Evolutionary conservation across 192 early-diverging fungal genomes (phyloP), one percentile per base, ranked within the genome.

Genomic region (Dissophora ornata): DNA sequence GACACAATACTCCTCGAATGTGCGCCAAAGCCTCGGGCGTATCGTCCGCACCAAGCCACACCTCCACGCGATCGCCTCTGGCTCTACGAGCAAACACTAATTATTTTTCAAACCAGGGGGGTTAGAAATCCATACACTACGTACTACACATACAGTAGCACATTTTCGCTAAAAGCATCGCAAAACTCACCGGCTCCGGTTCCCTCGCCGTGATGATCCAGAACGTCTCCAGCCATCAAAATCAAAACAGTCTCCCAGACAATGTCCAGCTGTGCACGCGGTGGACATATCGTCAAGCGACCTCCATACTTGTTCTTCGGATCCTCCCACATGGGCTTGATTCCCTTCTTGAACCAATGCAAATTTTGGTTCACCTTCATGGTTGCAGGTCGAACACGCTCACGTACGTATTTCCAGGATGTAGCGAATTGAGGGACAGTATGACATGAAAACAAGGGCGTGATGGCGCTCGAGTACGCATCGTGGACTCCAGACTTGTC

Each of bases 311-410:
- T 70, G 83, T 94, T 94, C n/a, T 61, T 69, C 4, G 87, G 86
- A 60, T 94, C 93, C 83, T 94, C 93, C 91, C 93, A 93, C 86
- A 88, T 87, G 3, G 93, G 93, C 59, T 90, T 82, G 42, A 94
- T 82, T 1, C 90, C 90, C 34, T 87, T 78, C 52, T 88, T 83
- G 79, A 94, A 94, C 61, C 81, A 86, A 34, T 84, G 81, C 28
- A 93, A 47, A 38, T 91, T 91, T 59, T 92, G 92, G 73, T 94
- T 91, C 18, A 83, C 33, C 21, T 67, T 47, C 69, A 84, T 73
- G n/a, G 71, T 68, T 0, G 79, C 71, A 12, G 81, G 81, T 3
- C 70, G 61, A 3, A 71, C 67, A 12, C 53, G 52, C 51, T 82
- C 61, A 32, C 82, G 70, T 11, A 78, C 70, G 26, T 69, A 52